A percentile compares a stretch with the other conserved stretches of the same genome.
phyloP scores from a whole-genome alignment of 768 basidiomycete species.

The Xanthoconium stramineum region DNA sequence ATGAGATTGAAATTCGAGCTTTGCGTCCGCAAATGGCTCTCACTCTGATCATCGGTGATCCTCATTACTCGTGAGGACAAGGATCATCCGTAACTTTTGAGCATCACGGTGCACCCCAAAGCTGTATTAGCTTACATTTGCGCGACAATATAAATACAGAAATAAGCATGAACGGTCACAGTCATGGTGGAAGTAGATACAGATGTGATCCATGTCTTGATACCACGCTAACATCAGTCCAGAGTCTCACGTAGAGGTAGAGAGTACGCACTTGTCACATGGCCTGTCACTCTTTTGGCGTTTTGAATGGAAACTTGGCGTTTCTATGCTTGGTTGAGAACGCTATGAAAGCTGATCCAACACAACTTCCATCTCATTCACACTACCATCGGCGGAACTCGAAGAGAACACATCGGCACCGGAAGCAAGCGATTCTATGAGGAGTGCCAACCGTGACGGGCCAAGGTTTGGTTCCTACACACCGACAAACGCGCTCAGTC shows the following conservation, averaged over 20 bases:
- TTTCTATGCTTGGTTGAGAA: background rate
- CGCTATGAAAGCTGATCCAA: constrained; percentile 37
- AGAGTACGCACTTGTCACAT: background rate
- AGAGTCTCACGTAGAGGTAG: background rate
- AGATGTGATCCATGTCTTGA: background rate
- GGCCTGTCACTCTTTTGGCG: background rate
- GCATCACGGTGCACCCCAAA: no score
- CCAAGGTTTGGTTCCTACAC: constrained; percentile 64
- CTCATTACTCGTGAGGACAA: no score
- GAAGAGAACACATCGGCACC: constrained; percentile 71
- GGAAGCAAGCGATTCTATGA: constrained; percentile 80
- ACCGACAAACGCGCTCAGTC: background rate
- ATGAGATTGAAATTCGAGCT: no score
- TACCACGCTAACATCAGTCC: background rate
- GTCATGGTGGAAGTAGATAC: background rate
- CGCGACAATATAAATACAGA: background rate
- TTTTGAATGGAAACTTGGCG: background rate
- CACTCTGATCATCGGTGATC: no score
- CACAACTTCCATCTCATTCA: constrained; percentile 78
- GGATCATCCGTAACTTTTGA: no score
- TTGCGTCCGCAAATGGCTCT: no score
- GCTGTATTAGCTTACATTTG: no score
- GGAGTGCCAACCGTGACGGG: constrained; percentile 60
- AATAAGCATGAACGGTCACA: background rate
- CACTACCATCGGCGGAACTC: constrained; percentile 29